A percentile compares a stretch with the other conserved stretches of the same genome.
phyloP scores from a whole-genome alignment of 164 flowering plant species.

The Stephania cephalantha region DNA sequence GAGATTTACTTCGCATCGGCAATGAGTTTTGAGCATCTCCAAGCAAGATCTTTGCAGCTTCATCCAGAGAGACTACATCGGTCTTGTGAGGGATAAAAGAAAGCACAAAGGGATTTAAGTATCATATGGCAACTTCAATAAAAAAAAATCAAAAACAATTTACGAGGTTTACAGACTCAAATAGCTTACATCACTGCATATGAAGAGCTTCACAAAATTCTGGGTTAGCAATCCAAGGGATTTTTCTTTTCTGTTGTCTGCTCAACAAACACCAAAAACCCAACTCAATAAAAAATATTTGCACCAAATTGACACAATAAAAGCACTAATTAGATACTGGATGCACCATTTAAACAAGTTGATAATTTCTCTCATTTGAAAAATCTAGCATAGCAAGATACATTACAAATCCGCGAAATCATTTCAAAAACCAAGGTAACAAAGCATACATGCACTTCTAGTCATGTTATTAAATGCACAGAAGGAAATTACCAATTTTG shows the following conservation, averaged over 20 bases:
- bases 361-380: background rate
- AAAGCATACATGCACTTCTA: background rate
- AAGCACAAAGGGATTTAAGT: background rate
- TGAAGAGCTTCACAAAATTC: conserved; percentile 90
- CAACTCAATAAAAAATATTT: conserved; percentile 1
- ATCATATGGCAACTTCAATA: background rate
- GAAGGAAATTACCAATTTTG: conserved; percentile 29
- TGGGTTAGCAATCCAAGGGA: conserved; percentile 85
- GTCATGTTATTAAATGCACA: background rate
- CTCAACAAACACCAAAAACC: conserved; percentile 5
- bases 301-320: background rate
- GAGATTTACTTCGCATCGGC: conserved; percentile 61
- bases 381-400: background rate
- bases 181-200: conserved; percentile 64
- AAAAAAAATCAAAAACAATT: background rate
- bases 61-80: conserved; percentile 69
- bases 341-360: background rate
- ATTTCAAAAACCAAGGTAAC: background rate
- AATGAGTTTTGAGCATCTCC: conserved; percentile 50
- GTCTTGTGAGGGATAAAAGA: conserved; percentile 27
- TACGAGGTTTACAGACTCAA: background rate
- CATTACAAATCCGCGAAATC: background rate
- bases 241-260: conserved; percentile 84
- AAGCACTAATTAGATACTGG: background rate
- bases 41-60: conserved; percentile 75